These are phyloP conservation scores for Mikania micrantha DNA, from an alignment of 129 eudicot species.

Conservation along the genomic window DNA sequence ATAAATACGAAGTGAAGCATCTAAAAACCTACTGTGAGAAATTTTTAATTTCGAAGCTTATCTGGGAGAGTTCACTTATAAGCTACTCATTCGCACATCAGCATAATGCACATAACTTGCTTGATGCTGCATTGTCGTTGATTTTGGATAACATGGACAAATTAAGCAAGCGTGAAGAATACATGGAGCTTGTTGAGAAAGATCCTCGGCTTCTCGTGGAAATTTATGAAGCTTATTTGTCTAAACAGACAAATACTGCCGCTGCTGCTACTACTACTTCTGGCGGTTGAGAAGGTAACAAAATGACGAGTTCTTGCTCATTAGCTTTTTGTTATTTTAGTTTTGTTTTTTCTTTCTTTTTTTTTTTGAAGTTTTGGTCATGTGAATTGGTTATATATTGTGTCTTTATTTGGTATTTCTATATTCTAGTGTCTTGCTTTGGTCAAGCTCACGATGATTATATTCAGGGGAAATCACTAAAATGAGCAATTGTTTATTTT, in stretches of 20 bases:
- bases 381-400: too few species aligned
- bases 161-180: conserved; percentile 70
- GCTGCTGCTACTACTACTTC: conserved; percentile 19
- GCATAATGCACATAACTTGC: conserved; percentile 66
- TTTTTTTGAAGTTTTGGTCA: too few species aligned
- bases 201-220: conserved; percentile 83
- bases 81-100: conserved; percentile 81
- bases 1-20: conserved; percentile 85
- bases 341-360: too few species aligned
- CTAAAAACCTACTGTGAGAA: conserved; percentile 85
- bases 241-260: conserved; percentile 84
- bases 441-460: too few species aligned
- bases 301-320: conserved; percentile 7
- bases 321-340: too few species aligned
- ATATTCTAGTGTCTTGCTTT: too few species aligned
- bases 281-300: conserved; percentile 18
- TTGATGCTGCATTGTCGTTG: conserved; percentile 64
- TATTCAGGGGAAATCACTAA: too few species aligned
- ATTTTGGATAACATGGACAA: conserved; percentile 87
- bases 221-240: conserved; percentile 72
- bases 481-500: too few species aligned
- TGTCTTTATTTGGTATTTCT: too few species aligned
- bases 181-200: conserved; percentile 72
- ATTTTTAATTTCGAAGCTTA: conserved; percentile 64
- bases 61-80: conserved; percentile 76